Evolutionary conservation across 345 rosid genomes (phyloP), one percentile per base, ranked within the genome.

Genomic region (Citrus medica): DNA sequence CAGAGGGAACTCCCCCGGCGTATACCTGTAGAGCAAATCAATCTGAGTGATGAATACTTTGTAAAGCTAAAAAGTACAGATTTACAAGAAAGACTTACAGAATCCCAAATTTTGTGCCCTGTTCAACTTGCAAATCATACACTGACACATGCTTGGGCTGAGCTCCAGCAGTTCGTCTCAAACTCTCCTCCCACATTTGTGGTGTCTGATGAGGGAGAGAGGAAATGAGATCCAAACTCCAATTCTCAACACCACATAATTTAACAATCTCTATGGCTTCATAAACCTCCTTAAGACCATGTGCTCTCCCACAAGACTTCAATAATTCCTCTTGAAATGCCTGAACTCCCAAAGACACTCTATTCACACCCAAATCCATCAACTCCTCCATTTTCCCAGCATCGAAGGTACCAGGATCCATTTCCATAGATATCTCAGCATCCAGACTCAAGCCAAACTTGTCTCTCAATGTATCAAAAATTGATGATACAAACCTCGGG

Each of bases 81-180:
- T 73, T 76, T 38, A 64, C 25, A 9, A 76, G 38, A 56, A 62
- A 33, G 27, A 42, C 99, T 90, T 84, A 91, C 98, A 96, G 48
- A 33, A 61, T 78, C 69, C 90, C 93, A 80, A 96, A 94, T 86
- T 96, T 91, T 0, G 99, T 94, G 87, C 91, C 99, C 84, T 88
- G 89, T 81, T 94, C 99, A 62, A 96, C 99, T 90, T 92, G 99
- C 91, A 96, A 82, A 87, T 96, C 99, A 87, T 96, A 96, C 2
- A 94, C 94, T 30, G 99, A 94, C 12, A 92, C 90, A 82, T 94
- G 98, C 56, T 82, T 78, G 27, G 97, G 97, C 53, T 79, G 80
- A 40, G 97, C 87, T 69, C 87, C 86, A 1, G 90, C 74, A 9
- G 95, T 83, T 51, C 79, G 82, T 74, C 83, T 87, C 91, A 94